These are phyloP conservation scores for Colletotrichum liriopes DNA, from an alignment of 2,329 filamentous ascomycete species.

Conservation along the genomic window DNA sequence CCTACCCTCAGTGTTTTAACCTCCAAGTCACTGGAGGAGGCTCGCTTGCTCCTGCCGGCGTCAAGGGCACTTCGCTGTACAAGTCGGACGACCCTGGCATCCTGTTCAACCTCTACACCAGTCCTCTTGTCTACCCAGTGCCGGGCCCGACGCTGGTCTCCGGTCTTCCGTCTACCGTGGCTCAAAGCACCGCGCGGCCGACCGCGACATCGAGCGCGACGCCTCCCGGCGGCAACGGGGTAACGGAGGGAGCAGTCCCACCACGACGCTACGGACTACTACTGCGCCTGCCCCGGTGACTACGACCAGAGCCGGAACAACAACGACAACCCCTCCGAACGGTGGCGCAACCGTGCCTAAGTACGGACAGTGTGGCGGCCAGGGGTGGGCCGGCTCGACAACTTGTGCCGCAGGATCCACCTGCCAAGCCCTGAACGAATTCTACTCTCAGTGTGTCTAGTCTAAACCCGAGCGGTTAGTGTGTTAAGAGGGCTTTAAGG, in stretches of 20 bases:
- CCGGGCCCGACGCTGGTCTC: slow-evolving; percentile 51
- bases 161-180: slow-evolving; percentile 33
- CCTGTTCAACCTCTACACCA: slow-evolving; percentile 54
- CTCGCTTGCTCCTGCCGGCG: slow-evolving; percentile 48
- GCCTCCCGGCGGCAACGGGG: slow-evolving; percentile 41
- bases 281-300: slow-evolving; percentile 22
- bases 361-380: slow-evolving; percentile 58
- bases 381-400: slow-evolving; percentile 54
- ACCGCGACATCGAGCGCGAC: slow-evolving; percentile 39
- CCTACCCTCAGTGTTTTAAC: slow-evolving; percentile 68
- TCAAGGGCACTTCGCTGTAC: slow-evolving; percentile 56
- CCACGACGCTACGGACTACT: slow-evolving; percentile 32
- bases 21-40: slow-evolving; percentile 61
- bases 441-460: slow-evolving; percentile 60
- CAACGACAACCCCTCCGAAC: slow-evolving; percentile 29
- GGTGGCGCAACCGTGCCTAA: slow-evolving; percentile 45
- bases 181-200: slow-evolving; percentile 33
- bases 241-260: slow-evolving; percentile 24
- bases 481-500: background rate
- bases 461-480: too few relatives aligned
- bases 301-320: slow-evolving; percentile 19
- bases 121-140: slow-evolving; percentile 50
- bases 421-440: slow-evolving; percentile 57
- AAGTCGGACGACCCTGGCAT: slow-evolving; percentile 53
- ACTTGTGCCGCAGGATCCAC: slow-evolving; percentile 53